A percentile compares a stretch with the other conserved stretches of the same genome.
These are phyloP conservation scores for Tremella fuciformis DNA, from an alignment of 768 basidiomycete species.

Conservation along the genomic window DNA sequence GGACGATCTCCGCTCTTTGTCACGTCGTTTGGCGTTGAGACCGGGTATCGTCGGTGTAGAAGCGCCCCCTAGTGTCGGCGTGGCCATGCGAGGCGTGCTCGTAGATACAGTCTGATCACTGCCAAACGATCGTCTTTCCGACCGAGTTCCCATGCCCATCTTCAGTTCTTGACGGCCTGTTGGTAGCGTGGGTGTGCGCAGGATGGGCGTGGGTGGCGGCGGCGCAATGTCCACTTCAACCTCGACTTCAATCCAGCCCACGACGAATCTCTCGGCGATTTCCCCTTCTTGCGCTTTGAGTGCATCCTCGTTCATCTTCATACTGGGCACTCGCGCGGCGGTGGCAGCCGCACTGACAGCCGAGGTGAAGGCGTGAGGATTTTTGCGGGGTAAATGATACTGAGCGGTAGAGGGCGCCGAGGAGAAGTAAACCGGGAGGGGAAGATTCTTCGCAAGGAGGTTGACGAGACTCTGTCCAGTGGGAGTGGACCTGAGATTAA, in stretches of 20 bases:
- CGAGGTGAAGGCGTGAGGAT: slow-evolving; percentile 42
- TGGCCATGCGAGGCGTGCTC: slow-evolving; percentile 15
- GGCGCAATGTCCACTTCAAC: slow-evolving; percentile 15
- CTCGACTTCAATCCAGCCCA: slow-evolving; percentile 45
- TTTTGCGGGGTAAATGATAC: slow-evolving; percentile 47
- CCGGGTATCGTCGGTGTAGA: background rate
- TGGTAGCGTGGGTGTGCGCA: background rate
- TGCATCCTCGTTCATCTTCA: slow-evolving; percentile 20
- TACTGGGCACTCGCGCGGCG: slow-evolving; percentile 26
- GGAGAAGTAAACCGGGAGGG: slow-evolving; percentile 51
- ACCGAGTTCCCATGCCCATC: slow-evolving; percentile 23
- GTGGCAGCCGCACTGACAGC: slow-evolving; percentile 30
- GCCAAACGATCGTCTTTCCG: slow-evolving; percentile 24
- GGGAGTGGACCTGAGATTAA: slow-evolving; percentile 5
- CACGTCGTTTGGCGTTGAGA: background rate
- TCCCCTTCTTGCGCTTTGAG: slow-evolving; percentile 24
- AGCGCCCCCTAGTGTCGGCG: slow-evolving; percentile 16
- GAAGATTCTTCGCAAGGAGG: slow-evolving; percentile 44
- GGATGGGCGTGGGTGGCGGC: background rate
- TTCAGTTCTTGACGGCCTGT: background rate
- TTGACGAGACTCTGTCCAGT: slow-evolving; percentile 31
- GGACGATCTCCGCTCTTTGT: slow-evolving; percentile 1
- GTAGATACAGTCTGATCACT: background rate
- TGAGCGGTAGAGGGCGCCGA: slow-evolving; percentile 46
- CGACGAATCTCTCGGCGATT: slow-evolving; percentile 44